Conservation (phyloP, 495 filamentous ascomycete genomes). For the Annulohypoxylon maeteangense region DNA sequence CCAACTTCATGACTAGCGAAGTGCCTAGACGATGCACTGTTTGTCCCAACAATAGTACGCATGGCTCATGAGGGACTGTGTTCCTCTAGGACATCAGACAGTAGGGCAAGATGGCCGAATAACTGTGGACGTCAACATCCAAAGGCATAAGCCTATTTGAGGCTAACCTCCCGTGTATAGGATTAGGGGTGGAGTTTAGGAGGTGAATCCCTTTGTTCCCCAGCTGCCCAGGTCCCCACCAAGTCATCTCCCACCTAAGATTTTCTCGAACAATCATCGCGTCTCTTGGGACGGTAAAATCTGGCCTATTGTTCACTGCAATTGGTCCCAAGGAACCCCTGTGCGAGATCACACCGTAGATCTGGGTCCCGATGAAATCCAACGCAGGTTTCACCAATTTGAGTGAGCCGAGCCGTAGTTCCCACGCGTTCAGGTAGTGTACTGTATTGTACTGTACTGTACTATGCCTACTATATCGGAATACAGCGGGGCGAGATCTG, state of each 20-base stretch:
- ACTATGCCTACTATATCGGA: no score
- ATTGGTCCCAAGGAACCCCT: neutral
- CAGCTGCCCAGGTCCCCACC: neutral
- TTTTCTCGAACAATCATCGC: neutral
- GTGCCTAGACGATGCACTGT: neutral
- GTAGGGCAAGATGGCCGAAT: neutral
- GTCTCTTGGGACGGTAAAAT: neutral
- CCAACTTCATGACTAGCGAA: neutral
- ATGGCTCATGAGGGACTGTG: neutral
- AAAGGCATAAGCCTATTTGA: neutral
- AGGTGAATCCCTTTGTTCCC: neutral
- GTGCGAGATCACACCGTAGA: neutral
- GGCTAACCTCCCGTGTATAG: neutral
- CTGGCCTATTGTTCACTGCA: neutral
- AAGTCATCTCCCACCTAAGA: neutral
- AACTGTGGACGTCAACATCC: neutral
- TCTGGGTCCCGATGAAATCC: neutral
- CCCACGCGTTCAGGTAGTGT: neutral
- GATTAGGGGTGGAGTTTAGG: neutral
- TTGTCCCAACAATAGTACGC: slow-evolving; percentile 8
- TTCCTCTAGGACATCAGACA: neutral
- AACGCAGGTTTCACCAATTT: neutral
- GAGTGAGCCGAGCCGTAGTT: neutral
- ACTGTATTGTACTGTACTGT: no score
- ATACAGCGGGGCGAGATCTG: neutral